Conservation (phyloP, 768 basidiomycete species). For the Boletellus sp. region DNA sequence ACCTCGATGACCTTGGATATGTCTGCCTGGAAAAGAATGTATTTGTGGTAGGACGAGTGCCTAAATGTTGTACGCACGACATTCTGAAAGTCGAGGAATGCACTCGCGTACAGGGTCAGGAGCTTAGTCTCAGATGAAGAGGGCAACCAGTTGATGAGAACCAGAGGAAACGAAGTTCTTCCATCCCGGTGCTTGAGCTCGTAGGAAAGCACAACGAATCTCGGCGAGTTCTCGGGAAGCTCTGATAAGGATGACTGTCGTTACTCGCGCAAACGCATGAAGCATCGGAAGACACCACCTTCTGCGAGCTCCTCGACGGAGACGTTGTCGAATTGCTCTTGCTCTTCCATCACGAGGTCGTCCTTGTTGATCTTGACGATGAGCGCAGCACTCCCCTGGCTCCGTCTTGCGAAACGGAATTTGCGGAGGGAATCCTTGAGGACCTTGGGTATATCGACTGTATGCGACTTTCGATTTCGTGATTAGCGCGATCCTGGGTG, state of each 20-base stretch:
- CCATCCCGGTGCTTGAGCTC: slow-evolving; percentile 79
- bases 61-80: slow-evolving; percentile 46
- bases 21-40: slow-evolving; percentile 49
- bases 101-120: slow-evolving; percentile 80
- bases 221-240: slow-evolving; percentile 81
- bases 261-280: not conserved
- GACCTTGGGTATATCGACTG: slow-evolving; percentile 80
- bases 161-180: slow-evolving; percentile 78
- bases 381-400: slow-evolving; percentile 68
- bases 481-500: not conserved
- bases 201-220: slow-evolving; percentile 83
- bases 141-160: slow-evolving; percentile 88
- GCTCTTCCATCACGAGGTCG: slow-evolving; percentile 77
- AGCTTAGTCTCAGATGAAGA: slow-evolving; percentile 70
- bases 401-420: slow-evolving; percentile 70
- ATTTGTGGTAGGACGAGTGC: not conserved
- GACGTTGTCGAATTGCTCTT: slow-evolving; percentile 73
- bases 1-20: slow-evolving; percentile 79
- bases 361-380: slow-evolving; percentile 89
- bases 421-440: slow-evolving; percentile 80
- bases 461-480: slow-evolving; percentile 32
- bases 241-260: slow-evolving; percentile 42
- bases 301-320: slow-evolving; percentile 83
- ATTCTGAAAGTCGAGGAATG: slow-evolving; percentile 72
- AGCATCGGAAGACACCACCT: slow-evolving; percentile 43